These are phyloP conservation scores for Sechiopsis laciniata DNA, from an alignment of 306 rosid species.

Conservation along the genomic window DNA sequence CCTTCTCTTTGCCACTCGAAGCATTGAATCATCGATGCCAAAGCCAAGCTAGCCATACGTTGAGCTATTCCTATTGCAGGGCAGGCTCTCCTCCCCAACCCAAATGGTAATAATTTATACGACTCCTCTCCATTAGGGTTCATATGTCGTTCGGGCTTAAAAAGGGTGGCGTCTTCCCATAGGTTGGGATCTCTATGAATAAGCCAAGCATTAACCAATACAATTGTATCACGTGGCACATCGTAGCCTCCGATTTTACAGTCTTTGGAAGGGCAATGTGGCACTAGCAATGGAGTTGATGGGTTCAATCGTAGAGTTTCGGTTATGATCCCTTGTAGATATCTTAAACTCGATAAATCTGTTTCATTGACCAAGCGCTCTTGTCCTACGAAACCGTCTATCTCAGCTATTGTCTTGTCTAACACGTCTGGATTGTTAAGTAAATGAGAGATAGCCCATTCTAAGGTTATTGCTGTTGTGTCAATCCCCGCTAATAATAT, in stretches of 20 bases:
- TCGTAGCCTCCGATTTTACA: slow-evolving; percentile 1
- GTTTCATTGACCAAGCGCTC: not conserved
- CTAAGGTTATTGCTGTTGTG: not conserved
- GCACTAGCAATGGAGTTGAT: slow-evolving; percentile 10
- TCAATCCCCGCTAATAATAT: slow-evolving; percentile 9
- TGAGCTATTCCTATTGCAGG: slow-evolving; percentile 12
- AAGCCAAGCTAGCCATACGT: not conserved
- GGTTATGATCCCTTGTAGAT: not conserved
- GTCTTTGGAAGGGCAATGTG: not conserved
- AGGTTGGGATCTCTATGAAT: slow-evolving; percentile 10
- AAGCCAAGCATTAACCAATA: slow-evolving; percentile 7
- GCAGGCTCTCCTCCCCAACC: slow-evolving; percentile 12
- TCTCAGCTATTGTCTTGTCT: not conserved
- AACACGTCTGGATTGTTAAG: not conserved
- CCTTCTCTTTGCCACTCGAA: slow-evolving; percentile 14
- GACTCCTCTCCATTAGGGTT: not conserved
- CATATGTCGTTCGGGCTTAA: slow-evolving; percentile 3
- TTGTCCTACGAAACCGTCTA: not conserved
- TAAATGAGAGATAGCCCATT: slow-evolving; percentile 15
- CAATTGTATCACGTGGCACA: slow-evolving; percentile 7
- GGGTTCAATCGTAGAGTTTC: slow-evolving; percentile 4
- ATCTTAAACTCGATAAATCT: not conserved
- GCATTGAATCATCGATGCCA: slow-evolving; percentile 8
- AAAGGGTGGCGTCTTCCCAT: not conserved
- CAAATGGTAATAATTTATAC: slow-evolving; percentile 12